Base-by-base conservation (phyloP, 495 filamentous ascomycete species). In the Aspergillus kassunensis region DNA sequence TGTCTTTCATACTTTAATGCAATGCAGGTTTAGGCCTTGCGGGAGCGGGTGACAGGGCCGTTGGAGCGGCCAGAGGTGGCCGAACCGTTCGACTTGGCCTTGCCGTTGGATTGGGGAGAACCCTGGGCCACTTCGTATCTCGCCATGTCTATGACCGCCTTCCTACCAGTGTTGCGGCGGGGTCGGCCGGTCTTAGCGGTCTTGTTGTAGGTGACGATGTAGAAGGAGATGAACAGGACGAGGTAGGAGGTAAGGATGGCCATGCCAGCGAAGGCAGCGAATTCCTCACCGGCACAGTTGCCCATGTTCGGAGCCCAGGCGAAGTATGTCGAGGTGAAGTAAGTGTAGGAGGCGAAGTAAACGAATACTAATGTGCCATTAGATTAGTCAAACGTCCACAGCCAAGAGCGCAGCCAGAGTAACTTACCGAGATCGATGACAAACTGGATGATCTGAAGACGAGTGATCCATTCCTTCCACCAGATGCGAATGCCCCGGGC, bases 171-270 rank as follows among this genome's bases (percentile, higher is more conserved):
- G 74, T 82, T 68, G 63, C 77, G 61, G 55, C 74, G 63, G 51
- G 77, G 70, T 39, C 79, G 65, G 43, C 72, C 66, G 59, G 76
- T 68, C 78, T 88, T 89, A 62, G 80, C 80, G 44, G 81, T 76
- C 82, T 95, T 96, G 73, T 88, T 90, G 77, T 98, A 98, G 49
- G 93, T 98, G 42, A 90, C 89, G 56, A 95, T 77, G 81, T 98
- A 98, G 87, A 98, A 98, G 44, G 87, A 90, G 77, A 98, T 96
- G 82, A 98, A 98, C 51, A 98, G 88, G 56, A 97, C 76, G 49
- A 98, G 83, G 80, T 98, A 98, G 36, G 88, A 93, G 73, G 79
- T 88, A 61, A 98, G 74, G 63, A 96, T 95, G 51, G 77, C 89
- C 50, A 96, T 92, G 59, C 93, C 93, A 45, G 91, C 82, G 67